phyloP scores from a whole-genome alignment of 2,329 filamentous ascomycete genomes.

The Elsinoe perseae region DNA sequence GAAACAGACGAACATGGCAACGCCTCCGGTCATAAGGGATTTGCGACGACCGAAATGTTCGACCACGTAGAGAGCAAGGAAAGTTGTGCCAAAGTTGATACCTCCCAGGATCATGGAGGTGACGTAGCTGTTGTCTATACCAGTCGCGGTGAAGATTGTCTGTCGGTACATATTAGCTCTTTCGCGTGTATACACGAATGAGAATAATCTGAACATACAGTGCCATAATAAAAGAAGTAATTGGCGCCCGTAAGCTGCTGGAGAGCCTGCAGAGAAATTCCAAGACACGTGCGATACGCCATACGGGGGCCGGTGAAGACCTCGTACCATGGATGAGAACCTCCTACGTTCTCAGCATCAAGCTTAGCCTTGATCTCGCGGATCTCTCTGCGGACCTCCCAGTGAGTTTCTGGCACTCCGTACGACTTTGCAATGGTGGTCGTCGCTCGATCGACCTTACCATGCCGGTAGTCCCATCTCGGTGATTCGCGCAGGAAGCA shows the following conservation, averaged over 20 bases:
- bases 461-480: slow-evolving; percentile 51
- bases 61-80: slow-evolving; percentile 41
- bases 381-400: slow-evolving; percentile 46
- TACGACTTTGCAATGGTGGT: slow-evolving; percentile 48
- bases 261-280: slow-evolving; percentile 55
- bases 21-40: slow-evolving; percentile 37
- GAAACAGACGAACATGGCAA: slow-evolving; percentile 52
- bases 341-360: slow-evolving; percentile 43
- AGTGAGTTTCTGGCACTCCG: slow-evolving; percentile 49
- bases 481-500: slow-evolving; percentile 50
- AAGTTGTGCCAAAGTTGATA: slow-evolving; percentile 43
- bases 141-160: slow-evolving; percentile 37
- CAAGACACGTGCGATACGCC: slow-evolving; percentile 55
- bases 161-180: no score
- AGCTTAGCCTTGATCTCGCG: slow-evolving; percentile 50
- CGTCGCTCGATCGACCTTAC: slow-evolving; percentile 44
- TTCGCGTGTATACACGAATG: slow-evolving; percentile 21
- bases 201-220: background rate
- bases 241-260: slow-evolving; percentile 63
- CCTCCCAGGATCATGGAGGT: slow-evolving; percentile 42
- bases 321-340: slow-evolving; percentile 56
- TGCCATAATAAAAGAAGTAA: slow-evolving; percentile 54
- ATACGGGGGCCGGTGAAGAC: slow-evolving; percentile 60
- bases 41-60: slow-evolving; percentile 41
- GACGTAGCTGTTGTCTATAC: slow-evolving; percentile 37